Evolutionary conservation across 805 yeast species (phyloP).

Genomic region (Lipomyces yamanashiensis): DNA sequence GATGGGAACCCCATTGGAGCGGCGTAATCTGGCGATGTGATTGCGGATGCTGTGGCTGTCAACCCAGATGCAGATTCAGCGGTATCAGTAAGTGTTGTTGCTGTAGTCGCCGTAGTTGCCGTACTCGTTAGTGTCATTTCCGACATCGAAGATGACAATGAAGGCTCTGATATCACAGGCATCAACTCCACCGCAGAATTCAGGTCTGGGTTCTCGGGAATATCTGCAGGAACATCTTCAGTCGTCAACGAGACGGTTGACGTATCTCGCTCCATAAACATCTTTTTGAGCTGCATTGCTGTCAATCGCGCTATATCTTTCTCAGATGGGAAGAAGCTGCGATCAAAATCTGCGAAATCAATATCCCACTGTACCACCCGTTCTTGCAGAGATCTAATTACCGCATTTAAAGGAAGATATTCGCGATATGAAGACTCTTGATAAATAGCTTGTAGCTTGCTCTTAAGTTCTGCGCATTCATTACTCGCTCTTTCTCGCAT

Average conservation of each 20-base stretch:
- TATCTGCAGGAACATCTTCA: conserved; percentile 22
- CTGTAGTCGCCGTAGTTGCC: background rate
- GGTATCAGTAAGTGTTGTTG: background rate
- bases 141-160: background rate
- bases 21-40: conserved; percentile 13
- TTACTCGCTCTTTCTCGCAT: conserved; percentile 57
- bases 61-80: background rate
- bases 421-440: conserved; percentile 62
- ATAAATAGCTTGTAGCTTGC: conserved; percentile 58
- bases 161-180: conserved; percentile 23
- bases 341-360: conserved; percentile 80
- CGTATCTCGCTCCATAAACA: conserved; percentile 58
- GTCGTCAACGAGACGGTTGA: conserved; percentile 30
- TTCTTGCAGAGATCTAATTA: conserved; percentile 74
- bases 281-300: conserved; percentile 77
- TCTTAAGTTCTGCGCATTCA: conserved; percentile 56
- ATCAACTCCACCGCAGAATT: conserved; percentile 29
- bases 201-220: conserved; percentile 6
- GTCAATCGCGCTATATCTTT: conserved; percentile 90
- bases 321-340: conserved; percentile 81
- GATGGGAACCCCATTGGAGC: conserved; percentile 31
- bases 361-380: conserved; percentile 85
- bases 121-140: conserved; percentile 6
- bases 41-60: background rate
- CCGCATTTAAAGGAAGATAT: conserved; percentile 70